These are phyloP conservation scores for Cenococcum geophilum DNA, from an alignment of 495 filamentous ascomycete species.

Conservation along the genomic window DNA sequence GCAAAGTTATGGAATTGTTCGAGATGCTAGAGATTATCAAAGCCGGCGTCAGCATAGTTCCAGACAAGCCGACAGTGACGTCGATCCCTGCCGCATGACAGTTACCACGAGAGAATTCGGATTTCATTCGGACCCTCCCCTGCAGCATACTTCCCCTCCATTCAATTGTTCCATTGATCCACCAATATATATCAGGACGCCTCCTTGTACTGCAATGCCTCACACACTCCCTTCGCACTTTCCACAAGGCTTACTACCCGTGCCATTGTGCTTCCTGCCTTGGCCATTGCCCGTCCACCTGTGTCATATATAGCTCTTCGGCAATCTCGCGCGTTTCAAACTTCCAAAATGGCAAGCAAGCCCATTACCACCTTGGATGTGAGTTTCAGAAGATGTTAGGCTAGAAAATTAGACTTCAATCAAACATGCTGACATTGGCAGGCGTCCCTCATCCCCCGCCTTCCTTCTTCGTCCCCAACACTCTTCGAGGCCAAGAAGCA, in stretches of 20 bases:
- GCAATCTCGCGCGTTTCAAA: conserved; percentile 11
- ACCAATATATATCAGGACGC: conserved; percentile 6
- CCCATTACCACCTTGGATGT: conserved; percentile 31
- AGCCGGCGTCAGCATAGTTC: background rate
- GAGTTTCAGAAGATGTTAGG: conserved; percentile 2
- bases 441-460: conserved; percentile 42
- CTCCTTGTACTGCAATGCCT: conserved; percentile 13
- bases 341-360: conserved; percentile 25
- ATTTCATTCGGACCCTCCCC: conserved; percentile 19
- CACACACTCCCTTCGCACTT: conserved; percentile 18
- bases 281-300: conserved; percentile 11
- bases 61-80: background rate
- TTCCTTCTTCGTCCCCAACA: conserved; percentile 62
- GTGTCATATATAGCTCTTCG: conserved; percentile 10
- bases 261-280: conserved; percentile 20
- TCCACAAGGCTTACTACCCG: conserved; percentile 22
- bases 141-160: conserved; percentile 7
- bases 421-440: conserved; percentile 7
- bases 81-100: conserved; percentile 8
- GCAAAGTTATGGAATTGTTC: background rate
- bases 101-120: conserved; percentile 11
- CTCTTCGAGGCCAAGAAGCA: conserved; percentile 82
- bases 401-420: background rate
- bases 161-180: conserved; percentile 1
- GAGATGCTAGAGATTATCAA: background rate